A percentile compares a stretch with the other conserved stretches of the same genome.
These are phyloP conservation scores for Citrus cavaleriei DNA, from an alignment of 345 rosid species.

Conservation along the genomic window DNA sequence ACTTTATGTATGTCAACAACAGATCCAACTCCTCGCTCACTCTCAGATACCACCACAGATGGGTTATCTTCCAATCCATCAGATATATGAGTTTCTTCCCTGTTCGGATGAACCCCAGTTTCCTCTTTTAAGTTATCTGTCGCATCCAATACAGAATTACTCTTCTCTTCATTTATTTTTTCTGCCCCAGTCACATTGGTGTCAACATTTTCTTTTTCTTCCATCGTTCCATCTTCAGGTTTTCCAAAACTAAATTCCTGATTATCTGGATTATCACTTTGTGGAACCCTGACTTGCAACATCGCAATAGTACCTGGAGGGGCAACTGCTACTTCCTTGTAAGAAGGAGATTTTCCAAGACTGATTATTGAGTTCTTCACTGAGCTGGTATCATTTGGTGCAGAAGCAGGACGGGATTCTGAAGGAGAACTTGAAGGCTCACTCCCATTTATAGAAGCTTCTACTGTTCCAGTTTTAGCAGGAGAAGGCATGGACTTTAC, in stretches of 20 bases:
- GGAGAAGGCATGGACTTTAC: conserved; percentile 66
- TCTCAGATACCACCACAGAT: conserved; percentile 29
- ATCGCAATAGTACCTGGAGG: conserved; percentile 87
- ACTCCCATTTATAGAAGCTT: conserved; percentile 34
- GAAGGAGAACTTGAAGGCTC: conserved; percentile 35
- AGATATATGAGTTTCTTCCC: conserved; percentile 37
- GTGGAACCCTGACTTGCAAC: conserved; percentile 56
- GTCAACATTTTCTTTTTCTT: conserved; percentile 32
- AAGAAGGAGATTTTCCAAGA: conserved; percentile 93
- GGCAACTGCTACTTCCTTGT: conserved; percentile 96
- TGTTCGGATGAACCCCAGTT: conserved; percentile 27
- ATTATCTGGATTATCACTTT: conserved; percentile 42
- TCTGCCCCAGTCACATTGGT: conserved; percentile 24
- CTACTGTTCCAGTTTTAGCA: conserved; percentile 33
- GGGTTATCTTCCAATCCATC: conserved; percentile 34
- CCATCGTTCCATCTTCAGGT: conserved; percentile 32
- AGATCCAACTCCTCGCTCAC: conserved; percentile 26
- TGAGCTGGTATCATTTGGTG: conserved; percentile 35
- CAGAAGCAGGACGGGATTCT: conserved; percentile 37
- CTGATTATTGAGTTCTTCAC: conserved; percentile 42
- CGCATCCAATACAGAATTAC: conserved; percentile 20
- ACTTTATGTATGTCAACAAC: conserved; percentile 33
- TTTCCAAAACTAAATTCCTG: conserved; percentile 29
- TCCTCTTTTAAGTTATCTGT: conserved; percentile 23
- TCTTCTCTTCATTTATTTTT: conserved; percentile 32